Percentiles rank a stretch among this genome's conserved stretches.
These are phyloP conservation scores for Hypholoma fasciculare DNA, from an alignment of 768 basidiomycete species.

Conservation along the genomic window DNA sequence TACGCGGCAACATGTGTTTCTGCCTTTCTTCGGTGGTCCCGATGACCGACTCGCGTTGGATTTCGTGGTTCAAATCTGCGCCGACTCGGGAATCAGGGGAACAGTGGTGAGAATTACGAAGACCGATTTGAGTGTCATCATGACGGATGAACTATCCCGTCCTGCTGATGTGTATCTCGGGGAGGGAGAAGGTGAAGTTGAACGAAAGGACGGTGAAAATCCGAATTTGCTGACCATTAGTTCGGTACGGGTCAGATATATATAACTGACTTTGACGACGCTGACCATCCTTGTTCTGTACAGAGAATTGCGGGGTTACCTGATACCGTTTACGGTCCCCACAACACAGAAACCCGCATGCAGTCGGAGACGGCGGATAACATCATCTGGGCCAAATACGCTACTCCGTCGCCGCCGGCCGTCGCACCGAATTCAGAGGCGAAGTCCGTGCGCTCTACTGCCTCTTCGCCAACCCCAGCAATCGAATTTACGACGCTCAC, in stretches of 20 bases:
- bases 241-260: conserved; percentile 37
- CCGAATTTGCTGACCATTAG: conserved; percentile 43
- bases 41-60: conserved; percentile 89
- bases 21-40: conserved; percentile 93
- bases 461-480: conserved; percentile 53
- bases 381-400: conserved; percentile 69
- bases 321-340: conserved; percentile 72
- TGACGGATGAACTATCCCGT: conserved; percentile 12
- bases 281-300: neutral
- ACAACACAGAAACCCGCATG: conserved; percentile 62
- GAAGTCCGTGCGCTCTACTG: conserved; percentile 15
- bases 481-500: conserved; percentile 61
- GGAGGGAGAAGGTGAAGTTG: conserved; percentile 11
- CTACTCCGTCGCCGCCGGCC: conserved; percentile 22
- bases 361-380: conserved; percentile 87
- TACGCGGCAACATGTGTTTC: conserved; percentile 64
- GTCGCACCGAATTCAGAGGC: conserved; percentile 3
- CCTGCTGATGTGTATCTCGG: conserved; percentile 24
- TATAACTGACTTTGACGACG: neutral
- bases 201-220: conserved; percentile 29
- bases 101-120: conserved; percentile 72
- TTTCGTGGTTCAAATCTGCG: conserved; percentile 82
- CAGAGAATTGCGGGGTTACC: conserved; percentile 44
- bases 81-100: conserved; percentile 64
- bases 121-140: conserved; percentile 28